These are phyloP conservation scores for Antarctomyces pellizariae DNA, from an alignment of 495 filamentous ascomycete species.

Conservation along the genomic window DNA sequence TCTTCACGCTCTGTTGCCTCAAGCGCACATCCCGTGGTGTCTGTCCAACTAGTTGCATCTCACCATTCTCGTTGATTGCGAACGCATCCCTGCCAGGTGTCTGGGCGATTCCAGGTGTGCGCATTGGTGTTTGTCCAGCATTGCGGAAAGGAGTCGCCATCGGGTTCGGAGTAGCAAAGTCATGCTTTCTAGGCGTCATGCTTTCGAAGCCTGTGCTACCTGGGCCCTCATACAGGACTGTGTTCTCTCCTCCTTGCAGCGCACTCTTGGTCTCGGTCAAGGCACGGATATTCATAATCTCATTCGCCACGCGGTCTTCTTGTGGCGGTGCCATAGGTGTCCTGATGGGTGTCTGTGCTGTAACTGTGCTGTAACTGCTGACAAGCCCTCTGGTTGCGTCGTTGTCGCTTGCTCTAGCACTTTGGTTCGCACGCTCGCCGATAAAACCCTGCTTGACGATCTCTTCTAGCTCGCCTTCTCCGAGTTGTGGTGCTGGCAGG, in stretches of 20 bases:
- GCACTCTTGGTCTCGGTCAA: constrained; percentile 92
- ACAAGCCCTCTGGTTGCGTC: constrained; percentile 68
- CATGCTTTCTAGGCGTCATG: constrained; percentile 54
- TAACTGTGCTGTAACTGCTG: constrained; percentile 60
- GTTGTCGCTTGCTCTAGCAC: constrained; percentile 59
- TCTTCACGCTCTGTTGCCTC: constrained; percentile 43
- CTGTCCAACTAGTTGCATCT: constrained; percentile 42
- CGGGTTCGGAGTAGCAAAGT: constrained; percentile 77
- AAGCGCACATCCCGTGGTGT: constrained; percentile 61
- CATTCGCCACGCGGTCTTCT: constrained; percentile 88
- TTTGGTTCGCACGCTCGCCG: constrained; percentile 61
- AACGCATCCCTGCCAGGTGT: constrained; percentile 83
- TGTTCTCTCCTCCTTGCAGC: constrained; percentile 82
- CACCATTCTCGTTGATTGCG: constrained; percentile 49
- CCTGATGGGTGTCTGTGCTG: constrained; percentile 67
- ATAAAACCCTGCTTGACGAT: constrained; percentile 98
- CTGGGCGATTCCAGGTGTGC: no score
- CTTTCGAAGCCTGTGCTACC: constrained; percentile 79
- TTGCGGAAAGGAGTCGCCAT: constrained; percentile 75
- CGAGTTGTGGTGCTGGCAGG: constrained; percentile 73
- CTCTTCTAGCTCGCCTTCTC: constrained; percentile 80
- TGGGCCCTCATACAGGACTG: constrained; percentile 56
- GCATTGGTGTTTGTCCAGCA: constrained; percentile 64
- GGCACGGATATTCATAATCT: constrained; percentile 83
- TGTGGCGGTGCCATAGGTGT: constrained; percentile 78